Conservation (phyloP, 805 yeast species). For the Candida sakaeoensis region DNA sequence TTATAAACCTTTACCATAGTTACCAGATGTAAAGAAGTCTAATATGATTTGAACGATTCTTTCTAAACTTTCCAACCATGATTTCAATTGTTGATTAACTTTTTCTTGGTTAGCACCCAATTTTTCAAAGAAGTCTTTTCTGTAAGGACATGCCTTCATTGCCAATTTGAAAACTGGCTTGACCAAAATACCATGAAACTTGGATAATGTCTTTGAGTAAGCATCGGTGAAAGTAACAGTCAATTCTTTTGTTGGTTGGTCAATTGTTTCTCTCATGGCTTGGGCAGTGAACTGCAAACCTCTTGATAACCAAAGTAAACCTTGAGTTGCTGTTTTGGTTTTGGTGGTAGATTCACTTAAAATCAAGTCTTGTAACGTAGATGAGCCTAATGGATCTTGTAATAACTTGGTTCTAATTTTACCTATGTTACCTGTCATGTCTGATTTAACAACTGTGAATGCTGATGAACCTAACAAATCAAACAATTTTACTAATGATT, state of each 20-base stretch:
- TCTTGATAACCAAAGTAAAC: constrained; percentile 79
- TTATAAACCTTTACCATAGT: constrained; percentile 84
- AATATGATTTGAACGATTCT: constrained; percentile 67
- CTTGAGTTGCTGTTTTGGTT: constrained; percentile 83
- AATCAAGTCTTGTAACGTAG: constrained; percentile 76
- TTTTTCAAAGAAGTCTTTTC: constrained; percentile 79
- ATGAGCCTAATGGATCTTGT: constrained; percentile 57
- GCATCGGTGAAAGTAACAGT: constrained; percentile 78
- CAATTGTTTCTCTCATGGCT: constrained; percentile 78
- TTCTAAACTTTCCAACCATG: constrained; percentile 78
- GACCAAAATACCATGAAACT: constrained; percentile 77
- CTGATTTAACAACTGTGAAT: constrained; percentile 78
- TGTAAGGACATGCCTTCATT: constrained; percentile 92
- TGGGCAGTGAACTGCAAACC: constrained; percentile 89
- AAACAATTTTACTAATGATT: constrained; percentile 76
- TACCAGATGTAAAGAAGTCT: constrained; percentile 73
- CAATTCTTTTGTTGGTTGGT: constrained; percentile 61
- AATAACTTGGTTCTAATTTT: constrained; percentile 68
- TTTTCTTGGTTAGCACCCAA: constrained; percentile 71
- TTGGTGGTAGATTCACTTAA: constrained; percentile 65
- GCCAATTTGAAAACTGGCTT: constrained; percentile 89
- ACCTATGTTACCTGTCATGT: constrained; percentile 80
- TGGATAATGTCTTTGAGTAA: constrained; percentile 74
- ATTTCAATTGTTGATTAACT: constrained; percentile 60
- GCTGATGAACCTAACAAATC: constrained; percentile 84